Conservation (phyloP, 768 basidiomycete genomes). For the Rhodocollybia butyracea region DNA sequence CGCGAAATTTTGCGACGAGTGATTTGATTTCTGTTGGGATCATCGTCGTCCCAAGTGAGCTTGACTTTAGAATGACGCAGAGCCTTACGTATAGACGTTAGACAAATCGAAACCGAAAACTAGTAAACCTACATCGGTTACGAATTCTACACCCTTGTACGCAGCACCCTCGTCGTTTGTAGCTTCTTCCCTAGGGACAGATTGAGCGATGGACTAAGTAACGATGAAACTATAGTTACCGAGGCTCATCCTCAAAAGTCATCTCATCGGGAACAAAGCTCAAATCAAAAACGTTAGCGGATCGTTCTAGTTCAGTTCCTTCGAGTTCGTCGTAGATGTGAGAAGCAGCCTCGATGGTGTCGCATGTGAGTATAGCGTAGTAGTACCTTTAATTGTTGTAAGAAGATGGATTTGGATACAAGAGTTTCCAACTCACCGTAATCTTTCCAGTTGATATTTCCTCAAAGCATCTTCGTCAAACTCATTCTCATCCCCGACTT, state of each 20-base stretch:
- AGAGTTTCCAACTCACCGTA: slow-evolving; percentile 56
- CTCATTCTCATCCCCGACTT: slow-evolving; percentile 68
- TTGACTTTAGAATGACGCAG: slow-evolving; percentile 97
- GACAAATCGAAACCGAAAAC: neutral
- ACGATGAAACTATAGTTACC: slow-evolving; percentile 38
- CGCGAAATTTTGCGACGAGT: slow-evolving; percentile 76
- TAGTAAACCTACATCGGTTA: slow-evolving; percentile 74
- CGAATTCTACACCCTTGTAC: slow-evolving; percentile 83
- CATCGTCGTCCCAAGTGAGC: slow-evolving; percentile 98
- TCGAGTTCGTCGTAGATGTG: slow-evolving; percentile 86
- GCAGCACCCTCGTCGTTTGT: slow-evolving; percentile 46
- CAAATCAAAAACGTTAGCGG: slow-evolving; percentile 93
- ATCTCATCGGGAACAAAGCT: slow-evolving; percentile 92
- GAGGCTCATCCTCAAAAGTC: slow-evolving; percentile 74
- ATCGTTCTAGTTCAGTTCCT: slow-evolving; percentile 93
- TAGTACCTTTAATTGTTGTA: slow-evolving; percentile 63
- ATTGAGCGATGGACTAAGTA: neutral
- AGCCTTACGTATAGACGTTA: slow-evolving; percentile 51
- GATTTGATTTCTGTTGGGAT: slow-evolving; percentile 77
- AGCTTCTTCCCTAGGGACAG: slow-evolving; percentile 71
- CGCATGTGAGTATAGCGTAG: slow-evolving; percentile 92
- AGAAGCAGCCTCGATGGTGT: slow-evolving; percentile 68
- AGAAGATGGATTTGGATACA: neutral
- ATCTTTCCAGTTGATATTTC: slow-evolving; percentile 88
- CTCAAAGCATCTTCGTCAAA: slow-evolving; percentile 87